These are phyloP conservation scores for Pleurotus platypus DNA, from an alignment of 768 basidiomycete genomes.

Conservation along the genomic window DNA sequence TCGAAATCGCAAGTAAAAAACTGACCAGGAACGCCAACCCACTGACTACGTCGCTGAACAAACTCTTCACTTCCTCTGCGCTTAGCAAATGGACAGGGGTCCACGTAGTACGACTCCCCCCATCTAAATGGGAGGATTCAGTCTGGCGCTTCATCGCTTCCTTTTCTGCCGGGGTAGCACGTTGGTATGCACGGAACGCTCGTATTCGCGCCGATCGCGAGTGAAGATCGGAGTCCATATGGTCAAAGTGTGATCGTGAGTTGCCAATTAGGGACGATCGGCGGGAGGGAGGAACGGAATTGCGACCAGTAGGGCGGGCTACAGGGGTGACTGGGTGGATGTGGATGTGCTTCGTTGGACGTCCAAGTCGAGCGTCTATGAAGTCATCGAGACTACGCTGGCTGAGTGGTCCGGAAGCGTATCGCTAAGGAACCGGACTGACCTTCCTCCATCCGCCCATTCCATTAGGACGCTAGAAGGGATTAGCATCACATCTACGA, in stretches of 20 bases:
- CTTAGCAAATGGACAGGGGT: conserved; percentile 83
- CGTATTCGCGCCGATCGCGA: conserved; percentile 71
- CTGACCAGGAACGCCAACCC: conserved; percentile 84
- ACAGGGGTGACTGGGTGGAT: conserved; percentile 33
- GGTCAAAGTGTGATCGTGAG: conserved; percentile 8
- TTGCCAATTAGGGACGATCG: conserved; percentile 11
- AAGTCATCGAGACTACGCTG: conserved; percentile 72
- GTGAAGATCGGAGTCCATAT: conserved; percentile 30
- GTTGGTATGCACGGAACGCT: conserved; percentile 69
- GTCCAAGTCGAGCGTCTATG: conserved; percentile 76
- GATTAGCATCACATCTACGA: background rate
- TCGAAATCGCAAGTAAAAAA: conserved; percentile 7
- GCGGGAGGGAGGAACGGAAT: conserved; percentile 22
- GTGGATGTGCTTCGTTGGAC: conserved; percentile 46
- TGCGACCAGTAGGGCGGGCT: conserved; percentile 13
- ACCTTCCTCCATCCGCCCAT: conserved; percentile 88
- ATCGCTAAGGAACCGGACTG: background rate
- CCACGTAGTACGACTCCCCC: conserved; percentile 49
- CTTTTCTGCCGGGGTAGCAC: conserved; percentile 59
- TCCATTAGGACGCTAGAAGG: conserved; percentile 77
- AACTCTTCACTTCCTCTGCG: conserved; percentile 74
- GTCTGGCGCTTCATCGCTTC: conserved; percentile 40
- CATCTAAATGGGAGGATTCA: background rate
- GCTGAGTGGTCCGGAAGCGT: background rate
- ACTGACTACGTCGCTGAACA: conserved; percentile 84